These are phyloP conservation scores for Quercus wislizeni DNA, from an alignment of 306 rosid species.

Conservation along the genomic window DNA sequence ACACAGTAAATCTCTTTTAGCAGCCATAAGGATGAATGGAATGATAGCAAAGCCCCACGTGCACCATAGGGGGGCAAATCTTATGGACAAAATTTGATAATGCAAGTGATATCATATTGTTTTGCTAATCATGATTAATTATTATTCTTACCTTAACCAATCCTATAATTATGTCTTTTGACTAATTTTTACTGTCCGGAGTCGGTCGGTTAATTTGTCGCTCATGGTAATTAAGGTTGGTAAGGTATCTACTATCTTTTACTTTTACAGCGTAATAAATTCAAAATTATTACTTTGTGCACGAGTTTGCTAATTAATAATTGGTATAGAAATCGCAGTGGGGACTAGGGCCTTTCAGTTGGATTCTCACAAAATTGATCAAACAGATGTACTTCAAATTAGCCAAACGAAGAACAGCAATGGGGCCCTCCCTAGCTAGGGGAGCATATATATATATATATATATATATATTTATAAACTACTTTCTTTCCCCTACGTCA, in stretches of 20 bases:
- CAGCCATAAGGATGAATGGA: conserved; percentile 13
- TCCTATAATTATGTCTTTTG: conserved; percentile 4
- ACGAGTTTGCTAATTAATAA: background rate
- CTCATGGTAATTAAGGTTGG: background rate
- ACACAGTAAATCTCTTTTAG: background rate
- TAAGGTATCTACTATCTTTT: background rate
- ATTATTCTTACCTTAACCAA: conserved; percentile 17
- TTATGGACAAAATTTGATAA: conserved; percentile 1
- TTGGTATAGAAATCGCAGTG: background rate
- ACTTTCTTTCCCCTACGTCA: too few relatives aligned
- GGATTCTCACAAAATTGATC: conserved; percentile 12
- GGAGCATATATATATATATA: background rate
- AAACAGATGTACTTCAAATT: conserved; percentile 14
- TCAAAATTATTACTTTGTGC: background rate
- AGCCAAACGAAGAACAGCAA: conserved; percentile 8
- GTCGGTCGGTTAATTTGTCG: conserved; percentile 13
- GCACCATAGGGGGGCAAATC: background rate
- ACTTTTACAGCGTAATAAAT: background rate
- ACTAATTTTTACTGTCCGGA: conserved; percentile 1
- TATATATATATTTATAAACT: background rate
- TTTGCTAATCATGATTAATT: conserved; percentile 16
- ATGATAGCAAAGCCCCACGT: conserved; percentile 21
- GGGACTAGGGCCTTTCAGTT: background rate
- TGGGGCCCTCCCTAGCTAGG: background rate
- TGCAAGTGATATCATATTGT: conserved; percentile 21